Percentiles rank a stretch among this genome's conserved stretches.
Conservation (phyloP, 2,329 filamentous ascomycete genomes). For the Colletotrichum lini region DNA sequence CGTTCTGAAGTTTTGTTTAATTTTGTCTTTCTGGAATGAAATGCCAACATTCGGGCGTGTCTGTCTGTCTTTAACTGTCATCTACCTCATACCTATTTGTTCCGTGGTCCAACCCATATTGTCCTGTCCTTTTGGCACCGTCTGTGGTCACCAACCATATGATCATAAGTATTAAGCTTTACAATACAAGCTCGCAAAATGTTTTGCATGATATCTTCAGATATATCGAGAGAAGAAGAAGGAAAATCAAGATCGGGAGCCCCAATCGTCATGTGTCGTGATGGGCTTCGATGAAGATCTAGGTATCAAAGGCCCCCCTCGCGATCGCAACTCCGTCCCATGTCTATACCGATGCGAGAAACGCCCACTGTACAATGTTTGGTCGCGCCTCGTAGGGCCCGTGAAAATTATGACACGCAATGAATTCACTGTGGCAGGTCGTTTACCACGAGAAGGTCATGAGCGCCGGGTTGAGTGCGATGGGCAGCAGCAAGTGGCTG, state of each 20-base stretch:
- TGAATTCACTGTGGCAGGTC: neutral
- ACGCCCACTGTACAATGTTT: constrained; percentile 32
- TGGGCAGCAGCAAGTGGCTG: constrained; percentile 79
- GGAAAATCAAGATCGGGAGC: constrained; percentile 16
- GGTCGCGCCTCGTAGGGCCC: constrained; percentile 27
- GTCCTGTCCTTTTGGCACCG: neutral
- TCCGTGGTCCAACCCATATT: neutral
- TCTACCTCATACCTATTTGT: constrained; percentile 25
- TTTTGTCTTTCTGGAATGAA: constrained; percentile 17
- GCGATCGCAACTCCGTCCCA: constrained; percentile 37
- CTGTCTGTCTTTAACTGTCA: constrained; percentile 3
- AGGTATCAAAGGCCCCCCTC: constrained; percentile 33
- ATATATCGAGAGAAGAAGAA: neutral
- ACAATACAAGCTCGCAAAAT: constrained; percentile 19
- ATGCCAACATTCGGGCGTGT: constrained; percentile 8
- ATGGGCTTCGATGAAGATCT: constrained; percentile 31
- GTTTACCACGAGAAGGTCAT: constrained; percentile 84
- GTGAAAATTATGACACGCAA: constrained; percentile 23
- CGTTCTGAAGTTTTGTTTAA: constrained; percentile 5
- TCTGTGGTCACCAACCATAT: neutral
- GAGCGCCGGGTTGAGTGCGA: constrained; percentile 82
- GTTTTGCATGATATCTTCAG: constrained; percentile 15
- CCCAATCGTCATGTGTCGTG: constrained; percentile 22
- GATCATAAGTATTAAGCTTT: constrained; percentile 26
- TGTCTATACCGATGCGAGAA: constrained; percentile 37